Conservation (phyloP, 2,329 filamentous ascomycete genomes). For the Fusarium neocosmosporiellum region DNA sequence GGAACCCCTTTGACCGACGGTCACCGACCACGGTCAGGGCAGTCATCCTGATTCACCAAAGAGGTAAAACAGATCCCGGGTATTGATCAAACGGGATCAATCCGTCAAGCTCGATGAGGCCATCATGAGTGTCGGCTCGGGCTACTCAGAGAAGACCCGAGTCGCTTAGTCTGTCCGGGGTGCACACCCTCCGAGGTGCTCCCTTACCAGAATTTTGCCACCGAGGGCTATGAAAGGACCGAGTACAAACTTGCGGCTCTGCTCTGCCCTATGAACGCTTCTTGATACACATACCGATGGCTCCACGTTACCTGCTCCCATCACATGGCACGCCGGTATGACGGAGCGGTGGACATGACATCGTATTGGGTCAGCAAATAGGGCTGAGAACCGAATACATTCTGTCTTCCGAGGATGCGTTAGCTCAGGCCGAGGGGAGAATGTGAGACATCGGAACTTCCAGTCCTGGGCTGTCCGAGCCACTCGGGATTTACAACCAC, state of each 20-base stretch:
- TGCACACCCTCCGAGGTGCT: background rate
- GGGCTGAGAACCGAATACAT: background rate
- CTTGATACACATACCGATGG: background rate
- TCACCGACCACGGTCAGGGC: background rate
- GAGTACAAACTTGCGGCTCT: background rate
- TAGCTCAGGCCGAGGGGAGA: background rate
- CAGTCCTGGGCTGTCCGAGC: background rate
- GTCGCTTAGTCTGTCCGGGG: background rate
- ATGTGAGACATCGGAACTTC: background rate
- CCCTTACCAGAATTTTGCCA: background rate
- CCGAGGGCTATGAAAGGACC: too few species aligned
- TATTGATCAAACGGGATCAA: background rate
- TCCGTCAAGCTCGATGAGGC: background rate
- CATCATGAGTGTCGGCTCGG: background rate
- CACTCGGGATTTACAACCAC: background rate
- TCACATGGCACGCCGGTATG: slow-evolving; percentile 13
- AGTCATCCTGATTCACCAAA: background rate
- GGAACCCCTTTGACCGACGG: background rate
- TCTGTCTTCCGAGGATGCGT: background rate
- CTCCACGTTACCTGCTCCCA: background rate
- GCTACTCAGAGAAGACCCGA: background rate
- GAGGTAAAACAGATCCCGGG: background rate
- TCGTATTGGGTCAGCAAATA: background rate
- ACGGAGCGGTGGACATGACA: background rate
- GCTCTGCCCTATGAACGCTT: background rate